phyloP scores from a whole-genome alignment of 305 asterid species.

The Fraxinus sp. region DNA sequence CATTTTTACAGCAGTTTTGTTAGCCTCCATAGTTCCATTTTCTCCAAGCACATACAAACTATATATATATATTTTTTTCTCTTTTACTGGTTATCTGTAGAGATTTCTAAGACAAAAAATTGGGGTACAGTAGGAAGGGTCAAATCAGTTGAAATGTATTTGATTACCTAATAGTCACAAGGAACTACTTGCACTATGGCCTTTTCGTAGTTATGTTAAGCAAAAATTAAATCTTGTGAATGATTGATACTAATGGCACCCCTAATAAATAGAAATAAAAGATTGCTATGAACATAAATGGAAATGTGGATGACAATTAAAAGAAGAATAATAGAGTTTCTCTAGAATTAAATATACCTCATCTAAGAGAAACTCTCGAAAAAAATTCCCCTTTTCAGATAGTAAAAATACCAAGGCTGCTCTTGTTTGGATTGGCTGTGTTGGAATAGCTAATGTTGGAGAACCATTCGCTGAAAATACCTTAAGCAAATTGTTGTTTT shows the following conservation, averaged over 20 bases:
- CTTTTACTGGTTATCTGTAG: not conserved
- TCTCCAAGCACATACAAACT: not conserved
- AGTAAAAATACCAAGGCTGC: constrained; percentile 89
- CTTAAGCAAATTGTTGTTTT: constrained; percentile 50
- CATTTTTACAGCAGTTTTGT: not conserved
- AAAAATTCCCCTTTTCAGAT: constrained; percentile 91
- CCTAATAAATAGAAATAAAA: not conserved
- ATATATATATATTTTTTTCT: not conserved
- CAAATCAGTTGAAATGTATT: not conserved
- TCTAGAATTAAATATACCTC: constrained; percentile 54
- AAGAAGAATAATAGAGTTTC: not conserved
- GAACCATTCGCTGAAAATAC: constrained; percentile 34
- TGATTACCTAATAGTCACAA: not conserved
- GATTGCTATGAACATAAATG: not conserved
- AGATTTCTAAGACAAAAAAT: not conserved
- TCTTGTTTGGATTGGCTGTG: constrained; percentile 83
- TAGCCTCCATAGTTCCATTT: not conserved
- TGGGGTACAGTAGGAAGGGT: not conserved
- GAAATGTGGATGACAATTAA: constrained; percentile 3
- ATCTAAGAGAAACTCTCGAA: constrained; percentile 87
- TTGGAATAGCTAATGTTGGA: constrained; percentile 23
- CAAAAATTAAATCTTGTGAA: not conserved
- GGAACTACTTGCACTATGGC: not conserved
- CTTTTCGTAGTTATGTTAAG: not conserved
- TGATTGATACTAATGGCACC: not conserved